phyloP scores from a whole-genome alignment of 2,329 filamentous ascomycete species.

The Dactylonectria estremocensis region DNA sequence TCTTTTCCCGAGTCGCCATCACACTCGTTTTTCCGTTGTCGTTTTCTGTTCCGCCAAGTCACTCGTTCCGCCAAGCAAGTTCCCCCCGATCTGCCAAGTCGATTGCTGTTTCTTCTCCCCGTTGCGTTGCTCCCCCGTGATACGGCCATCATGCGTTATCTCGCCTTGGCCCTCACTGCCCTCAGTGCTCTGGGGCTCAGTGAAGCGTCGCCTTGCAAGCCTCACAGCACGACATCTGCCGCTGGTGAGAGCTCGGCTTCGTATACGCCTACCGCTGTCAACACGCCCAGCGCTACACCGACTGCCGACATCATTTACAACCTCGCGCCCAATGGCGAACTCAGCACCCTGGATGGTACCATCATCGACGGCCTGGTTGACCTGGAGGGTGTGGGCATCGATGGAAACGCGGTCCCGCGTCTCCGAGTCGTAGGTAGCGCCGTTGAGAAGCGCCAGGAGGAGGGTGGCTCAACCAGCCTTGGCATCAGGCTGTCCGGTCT shows the following conservation, averaged over 20 bases:
- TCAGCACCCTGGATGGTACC: not conserved
- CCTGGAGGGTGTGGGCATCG: not conserved
- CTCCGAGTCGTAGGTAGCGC: not conserved
- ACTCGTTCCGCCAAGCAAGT: too few relatives aligned
- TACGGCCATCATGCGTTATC: not conserved
- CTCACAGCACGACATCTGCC: not conserved
- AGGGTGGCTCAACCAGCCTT: not conserved
- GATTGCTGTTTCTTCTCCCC: too few relatives aligned
- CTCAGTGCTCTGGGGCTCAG: not conserved
- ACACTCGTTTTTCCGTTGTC: not conserved
- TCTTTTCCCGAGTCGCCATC: not conserved
- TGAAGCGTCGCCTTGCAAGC: not conserved
- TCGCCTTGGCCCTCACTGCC: not conserved
- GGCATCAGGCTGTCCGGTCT: slow-evolving; percentile 7
- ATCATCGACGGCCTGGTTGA: not conserved
- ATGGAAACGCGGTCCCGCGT: not conserved
- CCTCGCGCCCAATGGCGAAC: not conserved
- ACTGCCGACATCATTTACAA: not conserved
- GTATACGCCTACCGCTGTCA: not conserved
- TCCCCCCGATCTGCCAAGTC: too few relatives aligned
- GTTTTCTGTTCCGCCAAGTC: too few relatives aligned
- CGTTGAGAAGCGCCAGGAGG: not conserved
- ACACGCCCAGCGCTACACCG: not conserved
- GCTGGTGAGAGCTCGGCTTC: not conserved
- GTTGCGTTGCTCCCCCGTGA: not conserved